Base-by-base conservation (phyloP, 192 early-diverging fungal species). In the Coemansia sp. region DNA sequence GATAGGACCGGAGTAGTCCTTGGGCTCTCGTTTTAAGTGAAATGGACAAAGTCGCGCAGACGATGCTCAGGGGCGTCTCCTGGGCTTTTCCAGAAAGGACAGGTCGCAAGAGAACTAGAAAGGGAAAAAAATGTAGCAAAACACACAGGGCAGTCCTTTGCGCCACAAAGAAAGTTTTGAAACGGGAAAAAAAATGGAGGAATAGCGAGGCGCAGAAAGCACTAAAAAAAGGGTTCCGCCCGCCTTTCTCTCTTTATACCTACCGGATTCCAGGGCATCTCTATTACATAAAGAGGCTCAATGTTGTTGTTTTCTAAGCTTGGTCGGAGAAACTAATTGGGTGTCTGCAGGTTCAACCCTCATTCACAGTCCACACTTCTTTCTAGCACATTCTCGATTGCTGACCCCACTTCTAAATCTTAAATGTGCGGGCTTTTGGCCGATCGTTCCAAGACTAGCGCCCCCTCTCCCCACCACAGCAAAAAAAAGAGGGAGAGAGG, bases 61-160 rank as follows among this genome's bases (percentile, higher is more conserved):
- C 51, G 51, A 32, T 54, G 15, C 17, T 54, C 51, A 54, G 51
- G 51, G 51, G 2, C 51, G n/a, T 54, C 51, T 54, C 2, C 24
- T n/a, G n/a, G n/a, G n/a, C 47, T 51, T 51, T 51, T 25, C 27
- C 1, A 27, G 47, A 51, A 51, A 51, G 43, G 15, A 6, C 17
- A n/a, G n/a, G n/a, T n/a, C n/a, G n/a, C n/a, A 35, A 64, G 37
- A 64, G 49, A 49, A 64, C 15, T 38, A 32, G 51, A 54, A 54
- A 54, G 46, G 8, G 8, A 24, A 38, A 64, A 54, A 64, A 64
- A 53, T 39, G 9, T 39, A 54, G 49, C 39, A 66, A 56, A 40
- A 56, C 24, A 31, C 27, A 51, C 24, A 51, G 47, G 12, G 29
- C 14, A 32, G 15, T 54, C 17, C 15, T 54, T 54, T 54, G 27